Base-by-base conservation (phyloP, 805 yeast species). In the Candida ascalaphidarum region DNA sequence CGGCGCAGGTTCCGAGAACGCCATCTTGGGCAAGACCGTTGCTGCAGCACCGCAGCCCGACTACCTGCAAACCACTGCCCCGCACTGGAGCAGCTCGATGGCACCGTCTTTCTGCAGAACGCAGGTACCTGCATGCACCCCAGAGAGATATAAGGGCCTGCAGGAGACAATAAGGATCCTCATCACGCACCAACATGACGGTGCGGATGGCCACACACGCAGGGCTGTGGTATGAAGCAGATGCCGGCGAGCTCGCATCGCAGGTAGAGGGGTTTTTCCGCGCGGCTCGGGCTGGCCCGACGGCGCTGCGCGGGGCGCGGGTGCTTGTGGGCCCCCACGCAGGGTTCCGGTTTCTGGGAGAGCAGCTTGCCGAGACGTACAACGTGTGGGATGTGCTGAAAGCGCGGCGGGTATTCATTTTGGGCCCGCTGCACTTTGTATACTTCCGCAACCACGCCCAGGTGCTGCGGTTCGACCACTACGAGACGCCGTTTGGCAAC, bases 391-490 rank as follows among this genome's bases (percentile, higher is more conserved):
- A 83, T 44, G 50, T 75, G 1, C 39, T 66, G 1, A 57, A 58
- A 7, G 65, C 66, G 12, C 67, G 74, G 39, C 61, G 89, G 12
- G 71, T 92, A 1, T 82, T 92, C 40, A 61, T 92, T 1, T 50
- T 92, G 48, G 96, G 97, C 0, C 98, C 98, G 1, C 81, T 95
- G 0, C 98, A 92, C 49, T 94, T 83, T 51, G 78, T 81, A 7
- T 88, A 80, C 48, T 84, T 81, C 57, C 62, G 62, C 32, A 77
- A 79, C 16, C 62, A 65, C 16, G 81, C 72, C 1, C 53, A 72
- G 32, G 41, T 78, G 1, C 65, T 81, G 2, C 52, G 51, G 2
- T 85, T 64, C 46, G 61, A 58, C 10, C 39, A 35, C 7, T 77
- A 84, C 44, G 80, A 70, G 17, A 89, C 98, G 0, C 98, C 98